Base-by-base conservation (phyloP, 2,329 filamentous ascomycete species). In the Verticillium dahliae region DNA sequence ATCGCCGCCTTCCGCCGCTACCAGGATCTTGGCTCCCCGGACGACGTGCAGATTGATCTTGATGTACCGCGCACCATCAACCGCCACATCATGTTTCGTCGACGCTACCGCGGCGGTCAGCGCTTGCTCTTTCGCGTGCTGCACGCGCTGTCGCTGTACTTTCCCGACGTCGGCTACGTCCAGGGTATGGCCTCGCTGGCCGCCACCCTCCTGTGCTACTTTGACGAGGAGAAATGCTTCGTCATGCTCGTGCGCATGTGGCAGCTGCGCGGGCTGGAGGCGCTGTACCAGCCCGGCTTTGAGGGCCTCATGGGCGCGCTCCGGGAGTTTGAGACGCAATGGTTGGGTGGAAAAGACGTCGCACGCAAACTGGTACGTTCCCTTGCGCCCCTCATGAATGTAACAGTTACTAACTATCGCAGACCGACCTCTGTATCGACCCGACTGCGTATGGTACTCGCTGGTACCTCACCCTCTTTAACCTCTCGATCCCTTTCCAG, bases 391-490 rank as follows among this genome's bases (percentile, higher is more conserved):
- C 38, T 59, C 33, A 10, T n/a, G 33, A 6, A 27, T 11, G 22
- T 31, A n/a, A n/a, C 14, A 15, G 39, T 50, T 60, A 56, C 58
- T 62, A 54, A 67, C 61, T 37, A 39, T 52, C 13, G 10, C 66
- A 92, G 89, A 84, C 83, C 57, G 89, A 93, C 64, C 82, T 97
- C 35, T 82, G 83, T 65, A 95, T 99, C 67, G 87, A 91, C 52
- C 87, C 91, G 18, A 97, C 92, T 1, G 89, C 93, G n/a, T 99
- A 97, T 72, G 95, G 93, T 37, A 98, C 94, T 4, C 84, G 93
- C 59, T 99, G 95, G 95, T 99, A 99, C 72, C 82, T 99, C 59
- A 99, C 95, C 1, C 81, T 99, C 9, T 99, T 99, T 82, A 98
- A 98, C 75, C 90, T 98, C 70, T 96, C 92, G 15, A 91, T 99